Evolutionary conservation across 2,329 filamentous ascomycete genomes (phyloP).

Genomic region (Monilinia laxa): DNA sequence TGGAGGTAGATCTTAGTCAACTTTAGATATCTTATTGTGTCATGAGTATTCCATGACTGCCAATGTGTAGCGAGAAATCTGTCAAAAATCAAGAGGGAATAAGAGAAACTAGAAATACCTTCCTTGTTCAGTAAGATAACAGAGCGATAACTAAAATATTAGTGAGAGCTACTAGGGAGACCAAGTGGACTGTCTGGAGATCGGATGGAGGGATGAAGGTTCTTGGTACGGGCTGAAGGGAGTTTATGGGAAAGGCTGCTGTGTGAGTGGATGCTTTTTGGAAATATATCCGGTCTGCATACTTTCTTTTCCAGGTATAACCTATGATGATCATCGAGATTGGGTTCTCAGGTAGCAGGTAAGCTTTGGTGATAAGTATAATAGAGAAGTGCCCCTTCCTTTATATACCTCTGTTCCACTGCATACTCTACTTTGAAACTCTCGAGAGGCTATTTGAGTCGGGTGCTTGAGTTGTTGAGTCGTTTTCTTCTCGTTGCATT

Average conservation of each 20-base stretch:
- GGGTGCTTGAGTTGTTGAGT: conserved; percentile 6
- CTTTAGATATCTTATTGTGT: conserved; percentile 13
- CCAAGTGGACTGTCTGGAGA: conserved; percentile 10
- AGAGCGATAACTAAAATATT: neutral
- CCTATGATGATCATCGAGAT: conserved; percentile 5
- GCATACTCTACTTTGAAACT: neutral
- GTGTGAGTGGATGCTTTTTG: conserved; percentile 1
- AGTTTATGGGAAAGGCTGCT: neutral
- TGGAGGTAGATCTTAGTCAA: conserved; percentile 19
- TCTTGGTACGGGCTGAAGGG: neutral
- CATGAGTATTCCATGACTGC: neutral
- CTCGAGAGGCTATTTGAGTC: neutral
- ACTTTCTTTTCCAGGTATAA: conserved; percentile 13
- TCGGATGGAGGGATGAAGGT: neutral
- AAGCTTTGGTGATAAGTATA: neutral
- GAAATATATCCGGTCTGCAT: neutral
- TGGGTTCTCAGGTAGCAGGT: neutral
- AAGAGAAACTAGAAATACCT: neutral
- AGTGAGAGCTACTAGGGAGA: neutral
- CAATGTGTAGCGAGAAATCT: neutral
- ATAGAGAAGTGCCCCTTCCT: neutral
- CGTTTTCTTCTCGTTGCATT: neutral
- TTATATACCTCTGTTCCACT: neutral
- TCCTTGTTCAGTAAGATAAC: neutral
- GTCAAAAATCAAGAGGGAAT: conserved; percentile 3